Conservation (phyloP, 192 early-diverging fungal genomes). For the Phlyctochytrium bullatum region DNA sequence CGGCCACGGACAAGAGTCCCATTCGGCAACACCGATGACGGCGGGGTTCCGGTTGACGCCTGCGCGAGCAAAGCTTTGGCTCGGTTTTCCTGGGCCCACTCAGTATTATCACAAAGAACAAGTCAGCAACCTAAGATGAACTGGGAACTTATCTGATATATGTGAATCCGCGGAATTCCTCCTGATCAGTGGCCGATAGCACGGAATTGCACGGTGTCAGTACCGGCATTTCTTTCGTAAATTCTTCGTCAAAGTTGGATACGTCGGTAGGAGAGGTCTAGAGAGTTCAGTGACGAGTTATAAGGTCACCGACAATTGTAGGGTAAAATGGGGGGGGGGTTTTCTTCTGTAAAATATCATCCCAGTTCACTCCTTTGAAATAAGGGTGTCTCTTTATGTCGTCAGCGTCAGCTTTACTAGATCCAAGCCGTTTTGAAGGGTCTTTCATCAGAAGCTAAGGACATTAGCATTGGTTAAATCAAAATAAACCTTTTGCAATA, state of each 20-base stretch:
- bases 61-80: conserved; percentile 7
- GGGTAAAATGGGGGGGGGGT: conserved; percentile 91
- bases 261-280: conserved; percentile 73
- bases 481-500: conserved; percentile 73
- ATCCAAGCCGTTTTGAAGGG: conserved; percentile 80
- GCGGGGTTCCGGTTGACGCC: background rate
- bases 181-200: conserved; percentile 78
- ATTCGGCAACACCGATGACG: background rate
- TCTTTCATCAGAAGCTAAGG: conserved; percentile 80
- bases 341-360: conserved; percentile 86
- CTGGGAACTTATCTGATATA: conserved; percentile 31
- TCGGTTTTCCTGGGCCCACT: conserved; percentile 43
- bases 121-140: background rate
- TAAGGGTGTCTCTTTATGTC: conserved; percentile 94
- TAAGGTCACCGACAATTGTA: conserved; percentile 61
- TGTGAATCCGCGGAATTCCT: conserved; percentile 92
- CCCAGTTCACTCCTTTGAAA: conserved; percentile 94
- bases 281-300: background rate
- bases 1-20: background rate
- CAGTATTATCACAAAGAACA: conserved; percentile 9
- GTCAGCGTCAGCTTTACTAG: conserved; percentile 77
- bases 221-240: conserved; percentile 90
- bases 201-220: conserved; percentile 88
- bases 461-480: conserved; percentile 3
- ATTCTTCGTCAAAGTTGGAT: conserved; percentile 99